phyloP scores from a whole-genome alignment of 805 yeast species.

The Pichia scutulata region DNA sequence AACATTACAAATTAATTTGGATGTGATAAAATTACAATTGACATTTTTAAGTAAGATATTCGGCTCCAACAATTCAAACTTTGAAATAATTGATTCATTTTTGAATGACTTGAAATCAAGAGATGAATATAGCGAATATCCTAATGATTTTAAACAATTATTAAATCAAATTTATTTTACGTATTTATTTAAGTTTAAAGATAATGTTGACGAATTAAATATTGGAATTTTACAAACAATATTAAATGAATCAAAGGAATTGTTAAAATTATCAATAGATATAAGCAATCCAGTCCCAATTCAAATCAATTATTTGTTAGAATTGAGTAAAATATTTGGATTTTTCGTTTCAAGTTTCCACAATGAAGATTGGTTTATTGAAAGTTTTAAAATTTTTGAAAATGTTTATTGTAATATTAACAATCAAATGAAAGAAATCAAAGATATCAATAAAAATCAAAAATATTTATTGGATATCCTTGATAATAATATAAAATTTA shows the following conservation, averaged over 20 bases:
- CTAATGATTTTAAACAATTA: background rate
- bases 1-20: conserved; percentile 7
- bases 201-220: background rate
- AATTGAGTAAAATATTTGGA: conserved; percentile 9
- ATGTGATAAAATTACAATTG: conserved; percentile 8
- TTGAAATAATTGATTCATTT: background rate
- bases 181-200: background rate
- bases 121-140: background rate
- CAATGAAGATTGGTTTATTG: conserved; percentile 7
- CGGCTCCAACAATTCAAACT: background rate
- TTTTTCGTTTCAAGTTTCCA: conserved; percentile 1
- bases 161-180: conserved; percentile 1
- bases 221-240: background rate
- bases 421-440: background rate
- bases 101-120: background rate
- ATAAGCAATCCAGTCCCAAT: background rate
- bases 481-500: background rate
- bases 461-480: background rate
- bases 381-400: conserved; percentile 2
- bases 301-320: conserved; percentile 6
- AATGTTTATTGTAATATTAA: background rate
- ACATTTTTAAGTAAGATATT: conserved; percentile 4
- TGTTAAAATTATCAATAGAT: background rate
- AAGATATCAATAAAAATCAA: background rate
- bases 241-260: background rate